Evolutionary conservation across 2,329 filamentous ascomycete species (phyloP).

Genomic region (Phialophora chinensis): DNA sequence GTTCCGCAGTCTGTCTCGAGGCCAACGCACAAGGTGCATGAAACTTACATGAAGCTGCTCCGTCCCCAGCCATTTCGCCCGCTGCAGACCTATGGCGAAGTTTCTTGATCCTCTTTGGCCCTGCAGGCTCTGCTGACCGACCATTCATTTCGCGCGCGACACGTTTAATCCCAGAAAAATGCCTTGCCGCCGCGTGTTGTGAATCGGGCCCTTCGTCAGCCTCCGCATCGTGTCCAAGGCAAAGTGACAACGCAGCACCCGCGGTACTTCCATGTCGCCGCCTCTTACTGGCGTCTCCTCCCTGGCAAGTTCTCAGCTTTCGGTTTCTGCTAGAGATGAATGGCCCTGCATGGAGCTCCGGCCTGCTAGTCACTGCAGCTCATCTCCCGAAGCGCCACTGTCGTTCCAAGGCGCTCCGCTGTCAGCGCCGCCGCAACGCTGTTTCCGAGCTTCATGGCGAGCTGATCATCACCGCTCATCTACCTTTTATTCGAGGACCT

Average conservation of each 20-base stretch:
- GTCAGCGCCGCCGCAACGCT: background rate
- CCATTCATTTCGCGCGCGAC: background rate
- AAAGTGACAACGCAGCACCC: slow-evolving; percentile 29
- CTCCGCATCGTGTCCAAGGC: slow-evolving; percentile 12
- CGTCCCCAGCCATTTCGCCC: slow-evolving; percentile 7
- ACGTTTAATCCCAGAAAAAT: background rate
- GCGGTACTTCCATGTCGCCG: slow-evolving; percentile 16
- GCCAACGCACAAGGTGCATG: slow-evolving; percentile 25
- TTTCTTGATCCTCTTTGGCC: background rate
- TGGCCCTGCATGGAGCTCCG: slow-evolving; percentile 15
- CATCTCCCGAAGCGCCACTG: slow-evolving; percentile 13
- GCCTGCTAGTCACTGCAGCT: slow-evolving; percentile 8
- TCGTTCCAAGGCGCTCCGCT: slow-evolving; percentile 7
- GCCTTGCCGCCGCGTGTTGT: slow-evolving; percentile 10
- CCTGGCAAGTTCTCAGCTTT: slow-evolving; percentile 2
- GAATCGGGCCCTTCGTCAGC: slow-evolving; percentile 14
- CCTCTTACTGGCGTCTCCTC: slow-evolving; percentile 22
- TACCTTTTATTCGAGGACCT: slow-evolving; percentile 1
- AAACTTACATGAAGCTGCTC: slow-evolving; percentile 14
- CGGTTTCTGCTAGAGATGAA: slow-evolving; percentile 1
- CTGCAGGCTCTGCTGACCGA: slow-evolving; percentile 9
- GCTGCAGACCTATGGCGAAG: slow-evolving; percentile 1
- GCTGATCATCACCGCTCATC: slow-evolving; percentile 26
- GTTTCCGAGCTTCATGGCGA: slow-evolving; percentile 9
- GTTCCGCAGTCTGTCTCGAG: slow-evolving; percentile 8